phyloP scores from a whole-genome alignment of 176 grass and related monocot genomes.

The Phyllostachys edulis region DNA sequence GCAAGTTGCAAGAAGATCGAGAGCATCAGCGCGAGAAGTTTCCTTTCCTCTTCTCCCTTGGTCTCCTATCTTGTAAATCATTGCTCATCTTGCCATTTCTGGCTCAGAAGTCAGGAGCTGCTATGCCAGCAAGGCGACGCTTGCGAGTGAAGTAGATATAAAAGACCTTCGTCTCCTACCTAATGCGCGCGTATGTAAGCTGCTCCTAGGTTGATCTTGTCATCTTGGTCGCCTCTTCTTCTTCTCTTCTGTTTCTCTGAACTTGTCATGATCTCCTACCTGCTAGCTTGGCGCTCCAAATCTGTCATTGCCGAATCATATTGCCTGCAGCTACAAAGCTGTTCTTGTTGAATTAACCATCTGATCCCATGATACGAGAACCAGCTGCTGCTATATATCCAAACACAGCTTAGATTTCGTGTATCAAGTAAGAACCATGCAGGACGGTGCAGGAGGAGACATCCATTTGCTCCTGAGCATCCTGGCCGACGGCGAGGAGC shows the following conservation, averaged over 20 bases:
- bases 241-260: not conserved
- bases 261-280: conserved; percentile 24
- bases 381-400: not conserved
- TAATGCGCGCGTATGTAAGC: not conserved
- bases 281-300: conserved; percentile 4
- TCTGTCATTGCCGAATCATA: not conserved
- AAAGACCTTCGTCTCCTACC: not conserved
- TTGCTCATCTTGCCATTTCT: not conserved
- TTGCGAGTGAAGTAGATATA: not conserved
- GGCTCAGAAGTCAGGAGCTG: not conserved
- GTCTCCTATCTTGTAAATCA: not conserved
- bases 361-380: not conserved
- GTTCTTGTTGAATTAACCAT: not conserved
- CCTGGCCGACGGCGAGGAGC: conserved; percentile 58
- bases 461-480: conserved; percentile 43
- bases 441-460: conserved; percentile 32
- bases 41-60: not conserved
- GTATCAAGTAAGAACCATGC: not conserved
- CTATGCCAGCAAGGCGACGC: not conserved
- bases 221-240: not conserved
- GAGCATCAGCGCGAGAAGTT: not conserved
- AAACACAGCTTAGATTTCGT: not conserved
- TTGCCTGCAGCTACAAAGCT: not conserved
- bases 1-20: not conserved
- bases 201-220: not conserved